Conservation (phyloP, 441 rosid species). For the Aquilaria agallochum region DNA sequence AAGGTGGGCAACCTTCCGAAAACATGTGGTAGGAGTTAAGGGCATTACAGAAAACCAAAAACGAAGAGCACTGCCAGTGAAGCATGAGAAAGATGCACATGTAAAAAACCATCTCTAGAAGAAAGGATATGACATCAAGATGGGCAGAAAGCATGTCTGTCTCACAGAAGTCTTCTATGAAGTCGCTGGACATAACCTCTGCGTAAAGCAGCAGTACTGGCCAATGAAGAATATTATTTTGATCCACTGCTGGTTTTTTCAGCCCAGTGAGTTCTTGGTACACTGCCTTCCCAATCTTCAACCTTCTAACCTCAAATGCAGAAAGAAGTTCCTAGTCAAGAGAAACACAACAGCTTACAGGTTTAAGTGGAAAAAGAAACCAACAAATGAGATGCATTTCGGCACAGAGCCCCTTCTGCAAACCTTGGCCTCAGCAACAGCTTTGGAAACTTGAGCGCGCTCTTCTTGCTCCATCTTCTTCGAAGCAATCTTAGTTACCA, state of each 20-base stretch:
- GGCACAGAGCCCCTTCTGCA: slow-evolving; percentile 9
- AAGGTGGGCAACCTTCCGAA: slow-evolving; percentile 67
- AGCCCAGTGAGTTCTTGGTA: slow-evolving; percentile 73
- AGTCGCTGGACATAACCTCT: slow-evolving; percentile 92
- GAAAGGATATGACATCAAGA: slow-evolving; percentile 85
- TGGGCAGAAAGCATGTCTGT: slow-evolving; percentile 76
- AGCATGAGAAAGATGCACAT: slow-evolving; percentile 4
- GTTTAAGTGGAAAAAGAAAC: neutral
- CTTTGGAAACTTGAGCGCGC: slow-evolving; percentile 52
- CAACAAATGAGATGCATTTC: slow-evolving; percentile 2
- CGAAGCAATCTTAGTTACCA: slow-evolving; percentile 44
- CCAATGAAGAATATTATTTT: slow-evolving; percentile 77
- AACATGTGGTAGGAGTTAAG: slow-evolving; percentile 74
- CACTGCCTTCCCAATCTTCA: slow-evolving; percentile 78
- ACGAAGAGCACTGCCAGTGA: neutral
- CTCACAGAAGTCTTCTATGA: slow-evolving; percentile 87
- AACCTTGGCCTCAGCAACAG: slow-evolving; percentile 74
- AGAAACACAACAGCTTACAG: slow-evolving; percentile 4
- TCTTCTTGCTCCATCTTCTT: slow-evolving; percentile 56
- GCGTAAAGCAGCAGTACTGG: slow-evolving; percentile 87
- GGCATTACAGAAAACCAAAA: slow-evolving; percentile 23
- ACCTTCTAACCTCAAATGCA: slow-evolving; percentile 60
- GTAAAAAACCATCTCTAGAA: neutral
- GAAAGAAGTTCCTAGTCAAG: slow-evolving; percentile 54
- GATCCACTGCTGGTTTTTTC: slow-evolving; percentile 74